phyloP scores from a whole-genome alignment of 2,329 filamentous ascomycete species.

The Polychaeton citri region DNA sequence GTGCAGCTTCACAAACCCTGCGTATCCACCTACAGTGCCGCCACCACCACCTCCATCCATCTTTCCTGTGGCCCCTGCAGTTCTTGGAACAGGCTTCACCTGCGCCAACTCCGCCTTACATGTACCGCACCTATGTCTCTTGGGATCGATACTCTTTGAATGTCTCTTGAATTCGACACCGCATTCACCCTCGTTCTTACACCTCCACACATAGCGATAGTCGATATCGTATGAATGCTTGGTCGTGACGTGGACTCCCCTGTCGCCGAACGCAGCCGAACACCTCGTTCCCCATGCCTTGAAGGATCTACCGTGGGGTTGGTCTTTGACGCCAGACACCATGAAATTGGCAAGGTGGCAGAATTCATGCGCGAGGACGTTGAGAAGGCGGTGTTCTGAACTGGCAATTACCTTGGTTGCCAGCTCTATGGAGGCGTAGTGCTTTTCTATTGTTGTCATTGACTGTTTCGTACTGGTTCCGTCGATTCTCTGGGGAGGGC shows the following conservation, averaged over 20 bases:
- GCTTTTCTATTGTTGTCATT: conserved; percentile 18
- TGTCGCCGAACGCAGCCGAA: conserved; percentile 43
- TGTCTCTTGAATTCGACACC: conserved; percentile 66
- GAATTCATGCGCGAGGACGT: conserved; percentile 92
- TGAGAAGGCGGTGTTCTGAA: conserved; percentile 57
- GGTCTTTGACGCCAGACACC: conserved; percentile 58
- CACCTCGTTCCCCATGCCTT: conserved; percentile 56
- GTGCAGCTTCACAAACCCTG: conserved; percentile 52
- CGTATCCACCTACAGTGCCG: conserved; percentile 36
- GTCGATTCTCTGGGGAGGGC: conserved; percentile 7
- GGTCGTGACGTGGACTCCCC: conserved; percentile 67
- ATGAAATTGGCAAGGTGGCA: conserved; percentile 92
- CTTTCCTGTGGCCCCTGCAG: too few species aligned
- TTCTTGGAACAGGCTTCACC: conserved; percentile 63
- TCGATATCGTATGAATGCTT: conserved; percentile 83
- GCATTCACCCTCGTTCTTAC: conserved; percentile 41
- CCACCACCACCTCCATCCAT: conserved; percentile 3
- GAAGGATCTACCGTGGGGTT: conserved; percentile 76
- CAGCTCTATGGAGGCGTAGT: conserved; percentile 66
- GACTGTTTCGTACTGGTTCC: conserved; percentile 5
- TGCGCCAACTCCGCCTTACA: conserved; percentile 60
- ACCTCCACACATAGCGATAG: conserved; percentile 85
- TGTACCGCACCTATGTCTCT: conserved; percentile 58
- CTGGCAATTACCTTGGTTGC: conserved; percentile 77
- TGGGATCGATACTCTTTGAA: conserved; percentile 68